Base-by-base conservation (phyloP, 129 eudicot genomes). In the Flaveria bidentis region DNA sequence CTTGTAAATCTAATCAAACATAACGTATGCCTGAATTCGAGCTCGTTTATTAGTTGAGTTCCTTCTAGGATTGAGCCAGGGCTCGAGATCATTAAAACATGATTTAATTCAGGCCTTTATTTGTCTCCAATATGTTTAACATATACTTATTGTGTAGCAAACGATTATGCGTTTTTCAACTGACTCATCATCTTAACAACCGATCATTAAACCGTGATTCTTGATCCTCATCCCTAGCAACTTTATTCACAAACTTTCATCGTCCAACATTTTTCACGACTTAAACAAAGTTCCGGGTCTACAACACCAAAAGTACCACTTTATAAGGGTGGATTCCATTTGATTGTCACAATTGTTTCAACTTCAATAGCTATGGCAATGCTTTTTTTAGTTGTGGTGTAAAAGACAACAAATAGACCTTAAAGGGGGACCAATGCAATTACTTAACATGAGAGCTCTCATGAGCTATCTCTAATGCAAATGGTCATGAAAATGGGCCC, bases 351-450 rank as follows among this genome's bases (percentile, higher is more conserved):
- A 15, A 15, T 28, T 63, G 69, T 63, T 63, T 63, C 45, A 63
- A 28, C 45, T 28, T 63, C 12, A 36, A 63, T 28, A 28, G 7
- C 20, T 28, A 13, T 15, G 33, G 71, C 56, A 49, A 79, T 71
- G 51, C 63, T 46, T 9, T 56, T 22, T 18, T 13, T 9, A 14
- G 6, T 63, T 36, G 45, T 71, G 77, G 46, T 61, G 60, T 71
- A 20, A 20, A 47, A 64, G 66, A 36, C 72, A 60, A 39, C 65
- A 71, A 71, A 42, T 11, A 62, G 56, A 79, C 67, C 25, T 68
- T 57, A 46, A 72, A 28, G 42, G 51, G 77, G 82, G 72, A 47
- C 82, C 62, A 61, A 17, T 52, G 74, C 52, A 76, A 76, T 76
- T 66, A 76, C 67, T 76, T 60, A 62, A 69, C 39, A 69, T 71